Evolutionary conservation across 768 basidiomycete genomes (phyloP).

Genomic region (Panaeolus papilionaceus): DNA sequence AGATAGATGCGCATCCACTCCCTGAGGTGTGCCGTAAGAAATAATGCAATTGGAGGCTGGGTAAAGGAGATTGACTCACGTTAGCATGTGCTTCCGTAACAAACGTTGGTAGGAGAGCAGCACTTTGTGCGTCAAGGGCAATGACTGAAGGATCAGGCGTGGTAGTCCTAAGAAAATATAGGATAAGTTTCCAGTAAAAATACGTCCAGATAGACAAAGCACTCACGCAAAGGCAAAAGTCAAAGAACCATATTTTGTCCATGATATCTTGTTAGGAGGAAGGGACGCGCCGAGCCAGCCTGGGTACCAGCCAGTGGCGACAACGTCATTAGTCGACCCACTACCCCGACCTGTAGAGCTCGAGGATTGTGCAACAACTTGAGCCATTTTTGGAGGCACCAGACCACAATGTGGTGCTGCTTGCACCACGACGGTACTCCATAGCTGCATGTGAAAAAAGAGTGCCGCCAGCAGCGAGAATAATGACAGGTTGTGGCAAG

Average conservation of each 20-base stretch:
- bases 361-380: conserved; percentile 13
- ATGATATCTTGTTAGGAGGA: conserved; percentile 52
- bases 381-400: conserved; percentile 32
- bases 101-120: conserved; percentile 56
- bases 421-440: conserved; percentile 27
- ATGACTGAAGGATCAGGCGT: conserved; percentile 40
- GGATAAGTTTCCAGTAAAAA: conserved; percentile 1
- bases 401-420: conserved; percentile 41
- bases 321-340: conserved; percentile 34
- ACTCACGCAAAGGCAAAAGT: conserved; percentile 58
- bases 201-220: neutral
- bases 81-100: conserved; percentile 52
- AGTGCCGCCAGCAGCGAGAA: conserved; percentile 37
- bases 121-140: conserved; percentile 48
- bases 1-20: conserved; percentile 60
- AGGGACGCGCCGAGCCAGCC: conserved; percentile 52
- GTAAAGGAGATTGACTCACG: conserved; percentile 33
- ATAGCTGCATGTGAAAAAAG: conserved; percentile 21
- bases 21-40: conserved; percentile 38
- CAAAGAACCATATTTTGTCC: conserved; percentile 58
- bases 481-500: conserved; percentile 5
- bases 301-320: conserved; percentile 63
- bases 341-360: conserved; percentile 18
- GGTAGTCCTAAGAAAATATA: conserved; percentile 35
- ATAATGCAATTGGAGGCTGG: neutral